These are phyloP conservation scores for Musa beccarii DNA, from an alignment of 176 grass and related monocot genomes.

Conservation along the genomic window DNA sequence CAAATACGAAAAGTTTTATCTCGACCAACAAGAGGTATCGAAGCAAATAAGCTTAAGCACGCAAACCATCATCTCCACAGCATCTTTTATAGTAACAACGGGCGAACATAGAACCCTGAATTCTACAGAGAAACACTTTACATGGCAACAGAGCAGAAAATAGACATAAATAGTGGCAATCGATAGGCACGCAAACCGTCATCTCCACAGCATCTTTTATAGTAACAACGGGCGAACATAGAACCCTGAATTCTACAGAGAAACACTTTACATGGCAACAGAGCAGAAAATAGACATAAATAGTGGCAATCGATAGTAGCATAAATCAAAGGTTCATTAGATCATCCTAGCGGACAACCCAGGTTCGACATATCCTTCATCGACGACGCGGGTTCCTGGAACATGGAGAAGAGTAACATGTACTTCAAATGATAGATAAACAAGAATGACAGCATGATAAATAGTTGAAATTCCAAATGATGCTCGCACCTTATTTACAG, in stretches of 20 bases:
- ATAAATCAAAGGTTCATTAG: background rate
- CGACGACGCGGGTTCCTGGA: background rate
- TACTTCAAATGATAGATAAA: background rate
- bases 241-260: background rate
- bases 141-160: background rate
- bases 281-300: background rate
- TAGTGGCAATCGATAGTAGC: background rate
- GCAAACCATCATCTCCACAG: background rate
- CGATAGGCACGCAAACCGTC: background rate
- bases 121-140: background rate
- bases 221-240: background rate
- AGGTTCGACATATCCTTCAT: background rate
- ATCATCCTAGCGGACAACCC: background rate
- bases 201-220: background rate
- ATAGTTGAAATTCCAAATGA: background rate
- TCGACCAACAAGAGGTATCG: background rate
- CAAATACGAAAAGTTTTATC: background rate
- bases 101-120: background rate
- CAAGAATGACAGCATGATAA: background rate
- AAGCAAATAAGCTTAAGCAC: background rate
- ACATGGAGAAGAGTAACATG: background rate
- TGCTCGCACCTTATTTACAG: constrained; percentile 4
- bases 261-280: background rate
- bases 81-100: background rate
- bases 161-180: background rate